A percentile compares a stretch with the other conserved stretches of the same genome.
Conservation (phyloP, 2,329 filamentous ascomycete genomes). For the Alternaria novae-zelandiae region DNA sequence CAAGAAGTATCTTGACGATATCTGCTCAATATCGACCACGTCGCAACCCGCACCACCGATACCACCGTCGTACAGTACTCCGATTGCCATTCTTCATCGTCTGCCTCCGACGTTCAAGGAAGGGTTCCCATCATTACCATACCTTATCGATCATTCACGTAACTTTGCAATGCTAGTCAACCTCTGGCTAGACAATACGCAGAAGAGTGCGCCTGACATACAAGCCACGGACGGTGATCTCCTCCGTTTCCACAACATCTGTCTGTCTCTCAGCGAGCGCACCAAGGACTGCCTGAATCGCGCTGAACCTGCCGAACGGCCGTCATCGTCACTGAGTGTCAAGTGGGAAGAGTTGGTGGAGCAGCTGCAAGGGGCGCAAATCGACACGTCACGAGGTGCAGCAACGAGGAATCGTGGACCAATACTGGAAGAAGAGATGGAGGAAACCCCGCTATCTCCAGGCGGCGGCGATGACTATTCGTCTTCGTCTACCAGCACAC, state of each 20-base stretch:
- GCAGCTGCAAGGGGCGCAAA: constrained; percentile 47
- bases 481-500: constrained; percentile 42
- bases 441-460: constrained; percentile 33
- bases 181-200: constrained; percentile 71
- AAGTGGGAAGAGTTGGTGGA: constrained; percentile 62
- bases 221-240: constrained; percentile 54
- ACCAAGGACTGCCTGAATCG: constrained; percentile 59
- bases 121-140: constrained; percentile 91
- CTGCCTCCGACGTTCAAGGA: constrained; percentile 82
- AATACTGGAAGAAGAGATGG: constrained; percentile 34
- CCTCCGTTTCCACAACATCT: constrained; percentile 57
- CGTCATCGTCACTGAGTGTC: constrained; percentile 55
- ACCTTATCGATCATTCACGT: constrained; percentile 86
- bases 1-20: constrained; percentile 83
- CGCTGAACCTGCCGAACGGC: constrained; percentile 60
- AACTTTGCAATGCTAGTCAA: constrained; percentile 85
- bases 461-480: constrained; percentile 31
- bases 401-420: constrained; percentile 39
- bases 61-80: constrained; percentile 88
- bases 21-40: constrained; percentile 82
- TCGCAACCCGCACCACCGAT: constrained; percentile 63
- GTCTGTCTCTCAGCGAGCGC: constrained; percentile 54
- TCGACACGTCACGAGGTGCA: constrained; percentile 40
- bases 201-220: constrained; percentile 47
- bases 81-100: constrained; percentile 85